A percentile compares a stretch with the other conserved stretches of the same genome.
Evolutionary conservation across 208 protist genomes (phyloP).

Genomic region (Zelonia costaricensis): DNA sequence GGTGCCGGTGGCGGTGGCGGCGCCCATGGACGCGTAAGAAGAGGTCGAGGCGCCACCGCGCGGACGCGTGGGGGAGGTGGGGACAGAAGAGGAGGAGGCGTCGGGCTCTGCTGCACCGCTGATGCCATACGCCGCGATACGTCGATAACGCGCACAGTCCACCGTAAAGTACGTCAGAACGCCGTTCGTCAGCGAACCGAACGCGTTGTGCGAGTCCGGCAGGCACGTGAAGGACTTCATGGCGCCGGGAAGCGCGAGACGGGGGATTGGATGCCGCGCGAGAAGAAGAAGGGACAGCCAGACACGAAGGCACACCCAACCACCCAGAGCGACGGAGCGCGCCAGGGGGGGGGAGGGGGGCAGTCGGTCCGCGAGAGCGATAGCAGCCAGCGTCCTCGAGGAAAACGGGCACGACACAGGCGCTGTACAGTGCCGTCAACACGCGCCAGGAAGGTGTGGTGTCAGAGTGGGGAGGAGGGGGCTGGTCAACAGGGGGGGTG

Average conservation of each 20-base stretch:
- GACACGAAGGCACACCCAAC: too few relatives aligned
- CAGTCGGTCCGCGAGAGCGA: too few relatives aligned
- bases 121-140: background rate
- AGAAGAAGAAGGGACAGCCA: too few relatives aligned
- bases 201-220: constrained; percentile 84
- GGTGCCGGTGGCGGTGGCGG: background rate
- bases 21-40: background rate
- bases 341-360: too few relatives aligned
- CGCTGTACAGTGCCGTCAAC: too few relatives aligned
- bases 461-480: too few relatives aligned
- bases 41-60: background rate
- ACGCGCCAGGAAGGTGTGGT: too few relatives aligned
- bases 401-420: too few relatives aligned
- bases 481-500: too few relatives aligned
- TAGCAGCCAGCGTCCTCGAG: too few relatives aligned
- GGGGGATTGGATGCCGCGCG: too few relatives aligned
- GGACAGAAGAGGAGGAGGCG: background rate
- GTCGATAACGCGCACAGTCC: constrained; percentile 33
- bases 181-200: constrained; percentile 65
- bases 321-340: too few relatives aligned
- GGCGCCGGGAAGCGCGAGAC: background rate
- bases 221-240: constrained; percentile 89
- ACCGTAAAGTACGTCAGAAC: constrained; percentile 78
- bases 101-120: background rate
- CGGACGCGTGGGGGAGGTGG: background rate